A percentile compares a stretch with the other conserved stretches of the same genome.
Conservation (phyloP, 805 yeast species). For the Candida ortonii region DNA sequence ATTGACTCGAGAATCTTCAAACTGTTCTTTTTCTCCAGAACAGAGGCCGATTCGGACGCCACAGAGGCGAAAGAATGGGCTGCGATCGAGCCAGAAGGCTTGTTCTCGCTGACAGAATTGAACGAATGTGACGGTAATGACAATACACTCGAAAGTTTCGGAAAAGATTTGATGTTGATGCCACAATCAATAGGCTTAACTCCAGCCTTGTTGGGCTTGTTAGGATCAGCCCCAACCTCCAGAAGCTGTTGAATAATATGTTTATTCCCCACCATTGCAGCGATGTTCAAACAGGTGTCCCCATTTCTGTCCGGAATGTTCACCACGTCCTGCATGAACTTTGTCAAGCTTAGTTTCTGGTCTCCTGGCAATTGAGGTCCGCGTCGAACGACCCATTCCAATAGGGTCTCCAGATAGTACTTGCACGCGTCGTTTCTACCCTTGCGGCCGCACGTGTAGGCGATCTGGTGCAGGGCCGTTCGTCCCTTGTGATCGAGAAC, state of each 20-base stretch:
- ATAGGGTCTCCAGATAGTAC: conserved; percentile 66
- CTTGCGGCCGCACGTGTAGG: conserved; percentile 72
- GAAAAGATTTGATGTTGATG: conserved; percentile 40
- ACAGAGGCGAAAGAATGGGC: neutral
- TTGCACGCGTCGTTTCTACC: conserved; percentile 71
- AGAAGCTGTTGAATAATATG: conserved; percentile 76
- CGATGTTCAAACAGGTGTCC: conserved; percentile 90
- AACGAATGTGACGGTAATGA: conserved; percentile 2
- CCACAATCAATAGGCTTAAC: conserved; percentile 86
- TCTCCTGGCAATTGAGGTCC: conserved; percentile 43
- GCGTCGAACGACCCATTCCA: conserved; percentile 73
- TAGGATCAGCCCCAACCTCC: conserved; percentile 84
- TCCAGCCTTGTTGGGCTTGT: conserved; percentile 79
- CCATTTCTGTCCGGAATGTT: conserved; percentile 93
- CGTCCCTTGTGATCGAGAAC: conserved; percentile 67
- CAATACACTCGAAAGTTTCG: conserved; percentile 6
- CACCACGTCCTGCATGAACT: conserved; percentile 66
- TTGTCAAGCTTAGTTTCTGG: conserved; percentile 47
- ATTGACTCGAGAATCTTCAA: conserved; percentile 49
- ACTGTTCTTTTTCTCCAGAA: conserved; percentile 23
- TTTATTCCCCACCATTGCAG: conserved; percentile 82
- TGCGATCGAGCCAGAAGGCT: conserved; percentile 6
- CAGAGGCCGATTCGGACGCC: conserved; percentile 1
- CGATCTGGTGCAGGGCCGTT: conserved; percentile 84
- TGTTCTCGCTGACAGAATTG: neutral